phyloP scores from a whole-genome alignment of 2,329 filamentous ascomycete genomes.

The Pestalotiopsis sp. region DNA sequence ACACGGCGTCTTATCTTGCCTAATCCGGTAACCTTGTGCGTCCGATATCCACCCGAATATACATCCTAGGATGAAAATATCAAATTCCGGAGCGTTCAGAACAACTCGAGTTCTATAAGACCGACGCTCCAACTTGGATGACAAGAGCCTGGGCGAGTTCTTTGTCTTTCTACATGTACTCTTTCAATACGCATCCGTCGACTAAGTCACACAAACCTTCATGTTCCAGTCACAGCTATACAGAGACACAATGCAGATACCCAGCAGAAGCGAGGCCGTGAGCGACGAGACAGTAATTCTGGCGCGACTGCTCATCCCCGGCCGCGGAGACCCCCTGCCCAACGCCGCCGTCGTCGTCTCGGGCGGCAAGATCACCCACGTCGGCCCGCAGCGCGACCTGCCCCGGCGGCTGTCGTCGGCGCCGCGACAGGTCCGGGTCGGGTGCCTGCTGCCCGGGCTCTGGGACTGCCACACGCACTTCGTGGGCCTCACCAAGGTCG shows the following conservation, averaged over 20 bases:
- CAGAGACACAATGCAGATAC: background rate
- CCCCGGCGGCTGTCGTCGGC: slow-evolving; percentile 31
- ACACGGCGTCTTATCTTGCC: background rate
- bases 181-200: background rate
- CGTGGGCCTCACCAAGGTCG: slow-evolving; percentile 30
- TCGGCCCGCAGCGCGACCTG: slow-evolving; percentile 31
- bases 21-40: background rate
- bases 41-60: background rate
- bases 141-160: background rate
- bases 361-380: slow-evolving; percentile 39
- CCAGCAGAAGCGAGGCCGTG: background rate
- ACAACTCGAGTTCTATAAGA: too few species aligned
- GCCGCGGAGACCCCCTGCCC: slow-evolving; percentile 41
- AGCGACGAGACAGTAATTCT: background rate
- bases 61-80: too few species aligned
- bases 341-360: slow-evolving; percentile 40
- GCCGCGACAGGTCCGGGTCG: slow-evolving; percentile 24
- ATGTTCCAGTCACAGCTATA: background rate
- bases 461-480: slow-evolving; percentile 56
- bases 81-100: too few species aligned
- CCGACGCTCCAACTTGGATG: too few species aligned
- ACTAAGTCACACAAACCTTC: background rate
- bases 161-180: background rate
- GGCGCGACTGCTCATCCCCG: slow-evolving; percentile 44
- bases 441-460: slow-evolving; percentile 54